Conservation (phyloP, 192 early-diverging fungal genomes). For the Backusella liffmaniae region DNA sequence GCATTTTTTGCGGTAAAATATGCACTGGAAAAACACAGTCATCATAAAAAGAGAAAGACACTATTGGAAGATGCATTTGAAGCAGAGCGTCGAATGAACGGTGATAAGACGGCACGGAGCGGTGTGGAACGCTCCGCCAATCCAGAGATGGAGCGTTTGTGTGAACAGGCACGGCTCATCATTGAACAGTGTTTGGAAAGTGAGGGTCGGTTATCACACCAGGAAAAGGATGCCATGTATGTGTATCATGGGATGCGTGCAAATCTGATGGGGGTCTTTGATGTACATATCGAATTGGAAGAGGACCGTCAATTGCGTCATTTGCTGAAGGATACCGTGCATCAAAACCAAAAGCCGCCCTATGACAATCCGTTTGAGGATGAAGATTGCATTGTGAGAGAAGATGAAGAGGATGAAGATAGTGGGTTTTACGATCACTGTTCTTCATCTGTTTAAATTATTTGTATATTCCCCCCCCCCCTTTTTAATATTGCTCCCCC, state of each 20-base stretch:
- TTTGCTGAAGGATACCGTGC: not conserved
- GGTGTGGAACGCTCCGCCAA: not conserved
- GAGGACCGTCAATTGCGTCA: conserved; percentile 1
- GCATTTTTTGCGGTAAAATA: conserved; percentile 27
- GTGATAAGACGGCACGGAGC: not conserved
- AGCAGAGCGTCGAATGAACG: not conserved
- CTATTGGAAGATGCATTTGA: conserved; percentile 16
- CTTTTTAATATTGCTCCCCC: not conserved
- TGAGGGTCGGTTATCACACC: conserved; percentile 30
- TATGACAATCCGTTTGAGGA: conserved; percentile 39
- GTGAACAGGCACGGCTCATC: conserved; percentile 24
- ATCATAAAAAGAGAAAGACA: not conserved
- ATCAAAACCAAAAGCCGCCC: not conserved
- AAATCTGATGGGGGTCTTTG: conserved; percentile 24
- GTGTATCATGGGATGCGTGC: conserved; percentile 38
- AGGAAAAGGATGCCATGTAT: conserved; percentile 42
- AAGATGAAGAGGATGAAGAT: conserved; percentile 11
- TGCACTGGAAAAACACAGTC: conserved; percentile 5
- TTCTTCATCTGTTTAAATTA: not conserved
- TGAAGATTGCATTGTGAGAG: conserved; percentile 25
- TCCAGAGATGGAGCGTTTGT: conserved; percentile 3
- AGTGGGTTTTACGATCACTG: conserved; percentile 15
- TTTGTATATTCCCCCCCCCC: not conserved
- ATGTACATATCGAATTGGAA: conserved; percentile 13
- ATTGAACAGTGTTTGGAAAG: conserved; percentile 36